Evolutionary conservation across 306 rosid species (phyloP), one percentile per base, ranked within the genome.

Genomic region (Vicia sativa): DNA sequence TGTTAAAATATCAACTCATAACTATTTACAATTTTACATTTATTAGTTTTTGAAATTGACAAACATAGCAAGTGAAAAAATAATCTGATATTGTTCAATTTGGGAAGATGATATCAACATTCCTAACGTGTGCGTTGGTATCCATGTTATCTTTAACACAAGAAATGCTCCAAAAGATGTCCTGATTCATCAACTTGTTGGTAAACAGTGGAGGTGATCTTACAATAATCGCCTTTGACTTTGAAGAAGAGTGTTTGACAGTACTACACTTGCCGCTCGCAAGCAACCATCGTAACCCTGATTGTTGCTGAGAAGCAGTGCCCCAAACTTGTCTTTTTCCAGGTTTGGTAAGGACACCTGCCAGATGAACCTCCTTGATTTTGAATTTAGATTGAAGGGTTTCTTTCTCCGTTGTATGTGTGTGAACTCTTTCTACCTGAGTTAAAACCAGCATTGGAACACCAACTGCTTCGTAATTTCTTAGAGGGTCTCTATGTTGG

Each of bases 141-240:
- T 35, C 62, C 50, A 26, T 68, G 43, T 29, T 78, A 23, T 75
- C 66, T 57, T 71, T 63, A 52, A 65, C 54, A 68, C 78, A 84
- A 39, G 96, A 84, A 72, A 91, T 70, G 87, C 91, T 91, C 93
- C 97, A 91, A 15, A 88, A 41, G 29, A 77, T 72, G 62, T 88
- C 87, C 43, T 66, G 78, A 11, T 23, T 62, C 62, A 48, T 74
- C 64, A 58, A n/a, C 74, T 77, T 79, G 18, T 79, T 60, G 57
- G 77, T 50, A 54, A 64, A 67, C 39, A 16, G 34, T 0, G 83
- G 58, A 3, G 84, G 71, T 49, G 81, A 69, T 62, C 55, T 75
- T 58, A 84, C 83, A 6, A 87, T 68, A 38, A 55, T 55, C 19
- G 80, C 82, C 29, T 48, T 84, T 2, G 86, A 79, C 60, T 80